Percentiles rank a stretch among this genome's conserved stretches.
phyloP scores from a whole-genome alignment of 2,329 filamentous ascomycete genomes.

The Aspergillus puulaauensis region DNA sequence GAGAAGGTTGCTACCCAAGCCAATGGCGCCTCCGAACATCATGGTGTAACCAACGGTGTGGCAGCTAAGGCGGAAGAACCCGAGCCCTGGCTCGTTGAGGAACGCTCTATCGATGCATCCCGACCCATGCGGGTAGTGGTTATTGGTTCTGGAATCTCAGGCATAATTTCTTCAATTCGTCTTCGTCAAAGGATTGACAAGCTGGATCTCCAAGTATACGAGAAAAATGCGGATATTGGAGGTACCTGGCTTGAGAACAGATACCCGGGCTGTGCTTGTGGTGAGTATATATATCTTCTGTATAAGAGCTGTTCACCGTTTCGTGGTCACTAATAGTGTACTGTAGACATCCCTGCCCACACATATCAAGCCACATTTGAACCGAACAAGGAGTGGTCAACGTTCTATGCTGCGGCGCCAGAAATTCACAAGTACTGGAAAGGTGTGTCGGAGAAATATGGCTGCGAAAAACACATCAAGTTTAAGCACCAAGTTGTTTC shows the following conservation, averaged over 20 bases:
- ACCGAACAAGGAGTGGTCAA: conserved; percentile 48
- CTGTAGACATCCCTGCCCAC: conserved; percentile 46
- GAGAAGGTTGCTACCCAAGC: background rate
- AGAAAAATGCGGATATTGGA: conserved; percentile 35
- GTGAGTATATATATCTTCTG: conserved; percentile 16
- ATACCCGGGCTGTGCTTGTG: conserved; percentile 39
- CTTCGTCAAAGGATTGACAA: conserved; percentile 39
- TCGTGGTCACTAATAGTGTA: background rate
- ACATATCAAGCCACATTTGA: conserved; percentile 54
- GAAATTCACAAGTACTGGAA: conserved; percentile 54
- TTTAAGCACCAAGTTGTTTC: conserved; percentile 46
- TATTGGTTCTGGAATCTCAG: conserved; percentile 42
- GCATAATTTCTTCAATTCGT: conserved; percentile 39
- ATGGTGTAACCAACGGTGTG: background rate
- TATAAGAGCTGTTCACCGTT: too few species aligned
- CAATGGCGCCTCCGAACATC: background rate
- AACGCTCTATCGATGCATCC: conserved; percentile 33
- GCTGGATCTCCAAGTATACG: conserved; percentile 35
- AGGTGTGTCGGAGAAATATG: conserved; percentile 43
- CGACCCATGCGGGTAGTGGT: conserved; percentile 35
- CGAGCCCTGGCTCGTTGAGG: conserved; percentile 23
- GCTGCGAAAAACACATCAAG: conserved; percentile 50
- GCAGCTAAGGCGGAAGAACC: background rate
- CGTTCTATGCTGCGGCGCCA: conserved; percentile 48
- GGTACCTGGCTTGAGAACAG: conserved; percentile 37